Evolutionary conservation across 495 filamentous ascomycete species (phyloP).

Genomic region (Penicillium alfredii): DNA sequence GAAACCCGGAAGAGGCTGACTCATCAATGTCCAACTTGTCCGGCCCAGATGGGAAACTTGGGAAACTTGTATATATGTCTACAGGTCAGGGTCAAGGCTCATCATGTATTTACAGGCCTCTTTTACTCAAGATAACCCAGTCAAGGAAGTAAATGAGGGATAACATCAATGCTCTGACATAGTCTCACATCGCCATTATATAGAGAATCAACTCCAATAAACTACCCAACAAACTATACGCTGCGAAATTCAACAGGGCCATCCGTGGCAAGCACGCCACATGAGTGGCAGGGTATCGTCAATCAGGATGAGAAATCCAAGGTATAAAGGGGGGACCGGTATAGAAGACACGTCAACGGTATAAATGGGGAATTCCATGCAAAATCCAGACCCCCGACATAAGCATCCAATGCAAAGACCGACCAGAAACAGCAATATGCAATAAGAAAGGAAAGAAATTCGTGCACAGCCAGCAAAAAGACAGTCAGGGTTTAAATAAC

Average conservation of each 20-base stretch:
- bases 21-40: no score
- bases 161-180: no score
- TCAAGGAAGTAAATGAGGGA: no score
- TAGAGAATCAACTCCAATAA: no score
- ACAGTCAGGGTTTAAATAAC: neutral
- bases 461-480: neutral
- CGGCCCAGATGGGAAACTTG: no score
- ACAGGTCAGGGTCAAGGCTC: no score
- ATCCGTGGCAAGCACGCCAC: conserved; percentile 14
- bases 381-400: conserved; percentile 3
- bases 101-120: no score
- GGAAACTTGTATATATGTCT: no score
- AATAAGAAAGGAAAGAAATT: conserved; percentile 1
- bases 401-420: conserved; percentile 6
- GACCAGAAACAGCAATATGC: neutral
- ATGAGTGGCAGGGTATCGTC: conserved; percentile 26
- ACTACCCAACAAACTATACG: neutral
- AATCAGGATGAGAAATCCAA: conserved; percentile 11
- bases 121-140: no score
- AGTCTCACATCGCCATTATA: no score
- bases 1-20: no score
- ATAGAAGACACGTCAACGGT: conserved; percentile 16
- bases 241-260: neutral
- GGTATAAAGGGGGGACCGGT: conserved; percentile 5
- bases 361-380: conserved; percentile 11